phyloP scores from a whole-genome alignment of 78 protist genomes.

The Dictyostelium capitatum region DNA sequence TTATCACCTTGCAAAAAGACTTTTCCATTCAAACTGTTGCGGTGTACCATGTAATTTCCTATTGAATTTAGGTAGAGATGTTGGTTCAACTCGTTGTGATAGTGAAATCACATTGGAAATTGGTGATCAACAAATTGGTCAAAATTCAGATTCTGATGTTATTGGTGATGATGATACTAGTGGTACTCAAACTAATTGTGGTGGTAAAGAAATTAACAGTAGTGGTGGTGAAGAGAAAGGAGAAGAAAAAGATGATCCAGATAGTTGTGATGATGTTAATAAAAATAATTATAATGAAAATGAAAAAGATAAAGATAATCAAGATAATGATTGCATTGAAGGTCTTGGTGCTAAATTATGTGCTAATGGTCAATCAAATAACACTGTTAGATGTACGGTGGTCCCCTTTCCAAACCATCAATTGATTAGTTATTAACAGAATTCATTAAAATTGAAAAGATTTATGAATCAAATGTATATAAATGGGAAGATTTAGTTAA shows the following conservation, averaged over 20 bases:
- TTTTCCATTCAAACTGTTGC: slow-evolving; percentile 54
- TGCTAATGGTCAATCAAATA: slow-evolving; percentile 22
- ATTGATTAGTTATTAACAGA: too few species aligned
- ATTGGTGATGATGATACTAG: slow-evolving; percentile 5
- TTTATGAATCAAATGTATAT: too few species aligned
- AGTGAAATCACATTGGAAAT: slow-evolving; percentile 19
- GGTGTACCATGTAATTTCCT: slow-evolving; percentile 39
- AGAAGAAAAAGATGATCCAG: too few species aligned
- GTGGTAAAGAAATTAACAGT: too few species aligned
- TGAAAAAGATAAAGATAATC: slow-evolving; percentile 4
- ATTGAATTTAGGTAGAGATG: neutral
- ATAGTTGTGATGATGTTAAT: too few species aligned
- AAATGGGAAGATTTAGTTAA: too few species aligned
- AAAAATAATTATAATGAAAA: neutral
- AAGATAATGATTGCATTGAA: slow-evolving; percentile 7
- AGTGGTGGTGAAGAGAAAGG: neutral
- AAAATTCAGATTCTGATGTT: too few species aligned
- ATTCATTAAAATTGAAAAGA: too few species aligned
- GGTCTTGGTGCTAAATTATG: slow-evolving; percentile 27
- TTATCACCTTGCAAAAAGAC: neutral
- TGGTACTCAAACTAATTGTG: neutral
- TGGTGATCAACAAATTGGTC: neutral
- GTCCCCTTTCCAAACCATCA: too few species aligned
- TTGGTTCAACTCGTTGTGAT: slow-evolving; percentile 16
- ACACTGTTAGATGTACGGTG: too few species aligned